Evolutionary conservation across 495 filamentous ascomycete genomes (phyloP), one percentile per base, ranked within the genome.

Genomic region (Chaetomium fimeti): DNA sequence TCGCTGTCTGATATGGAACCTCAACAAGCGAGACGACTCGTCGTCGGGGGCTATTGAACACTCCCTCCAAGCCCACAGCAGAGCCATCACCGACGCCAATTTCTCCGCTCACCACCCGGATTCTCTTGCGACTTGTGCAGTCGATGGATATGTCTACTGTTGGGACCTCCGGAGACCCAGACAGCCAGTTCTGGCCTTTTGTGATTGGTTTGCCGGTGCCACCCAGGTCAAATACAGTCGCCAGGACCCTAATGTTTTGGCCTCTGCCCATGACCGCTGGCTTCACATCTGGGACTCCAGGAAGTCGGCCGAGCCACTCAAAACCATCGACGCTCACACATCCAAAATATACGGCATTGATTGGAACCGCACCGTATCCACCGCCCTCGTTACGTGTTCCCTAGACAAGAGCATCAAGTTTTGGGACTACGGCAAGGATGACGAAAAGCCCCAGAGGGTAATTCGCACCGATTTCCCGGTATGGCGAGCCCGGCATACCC

Each of bases 191-290:
- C 84, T 92, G 51, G 89, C 88, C 3, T 94, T 96, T 68, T 93
- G 90, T 60, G 91, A 98, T 76, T 98, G 92, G 89, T 91, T 92
- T 72, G 93, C 92, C 28, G 93, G 93, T 11, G 93, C 92, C 20
- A 97, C 93, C 5, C 93, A 98, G 73, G 93, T 97, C 60, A 98
- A 97, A 75, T 97, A 91, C 84, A 97, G 92, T 71, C 83, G 93
- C 56, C 89, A 93, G 75, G 87, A 97, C 70, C 81, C 88, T 2
- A 82, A 94, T 70, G 86, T 97, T 43, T 77, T 98, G 24, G 93
- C 93, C 11, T 96, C 92, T 20, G 91, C 93, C 5, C 93, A 98
- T 74, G 91, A 96, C 72, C 87, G 85, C 22, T 91, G 85, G 76
- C 77, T 97, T 15, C 85, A 89, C 40, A 92, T 98, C 45, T 98